Evolutionary conservation across 1,284 basidiomycete genomes (phyloP), one percentile per base, ranked within the genome.

Genomic region (Ustilago cynodontis): DNA sequence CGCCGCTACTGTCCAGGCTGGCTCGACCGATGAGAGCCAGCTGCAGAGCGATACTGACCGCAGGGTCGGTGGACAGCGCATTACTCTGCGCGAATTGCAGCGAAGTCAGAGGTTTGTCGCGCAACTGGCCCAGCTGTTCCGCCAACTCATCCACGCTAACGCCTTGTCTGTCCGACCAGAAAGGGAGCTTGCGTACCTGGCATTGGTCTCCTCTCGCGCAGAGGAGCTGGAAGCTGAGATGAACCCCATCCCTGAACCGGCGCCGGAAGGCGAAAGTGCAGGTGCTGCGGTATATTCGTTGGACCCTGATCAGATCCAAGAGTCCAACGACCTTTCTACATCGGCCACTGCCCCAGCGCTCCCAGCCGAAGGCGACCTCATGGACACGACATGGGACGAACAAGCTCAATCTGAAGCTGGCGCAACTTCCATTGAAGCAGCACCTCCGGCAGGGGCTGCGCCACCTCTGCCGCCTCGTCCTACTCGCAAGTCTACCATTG

Each of bases 121-220:
- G 59, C 92, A 92, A 59, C 89, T 97, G 5, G 92, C 92, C 8
- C 89, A 90, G 20, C 88, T 97, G 5, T 96, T 95, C 87, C 89
- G 88, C 86, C 89, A 92, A 63, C 89, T 97, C 62, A 92, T 94
- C 77, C 90, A 90, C 66, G 89, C 89, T 64, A 89, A 91, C 41
- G 86, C 88, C 1, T 85, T 90, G 7, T 89, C 94, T 7, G 91
- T 97, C 26, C 93, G 93, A 0, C 94, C 94, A 0, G 91, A 91
- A 5, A 88, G 94, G 51, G 93, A 95, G 80, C 89, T 97, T 13
- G 94, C 94, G 9, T 95, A 95, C 83, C 89, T 97, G n/a, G 94
- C 94, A 0, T 89, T 97, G 18, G 92, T 96, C 20, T 94, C 94
- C 3, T 92, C 93, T 2, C 91, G 93, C 80, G 93, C 95, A 73